Conservation (phyloP, 352 stramenopile genomes). For the Phytophthora vignae region DNA sequence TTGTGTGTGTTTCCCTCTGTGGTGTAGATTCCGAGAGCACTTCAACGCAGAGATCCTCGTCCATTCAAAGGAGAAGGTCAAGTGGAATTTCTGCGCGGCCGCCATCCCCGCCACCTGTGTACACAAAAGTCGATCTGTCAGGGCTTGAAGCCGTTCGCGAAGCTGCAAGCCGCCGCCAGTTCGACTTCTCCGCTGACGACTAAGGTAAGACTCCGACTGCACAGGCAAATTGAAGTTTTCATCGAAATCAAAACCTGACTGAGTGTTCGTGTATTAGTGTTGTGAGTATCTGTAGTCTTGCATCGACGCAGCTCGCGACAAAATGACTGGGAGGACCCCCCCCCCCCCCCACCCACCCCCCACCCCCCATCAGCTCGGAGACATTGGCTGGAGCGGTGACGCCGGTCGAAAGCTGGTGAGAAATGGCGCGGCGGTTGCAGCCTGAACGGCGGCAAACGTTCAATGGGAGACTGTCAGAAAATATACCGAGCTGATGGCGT, state of each 20-base stretch:
- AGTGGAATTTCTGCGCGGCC: neutral
- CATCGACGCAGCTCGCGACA: neutral
- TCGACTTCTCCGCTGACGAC: conserved; percentile 51
- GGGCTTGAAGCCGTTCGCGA: conserved; percentile 53
- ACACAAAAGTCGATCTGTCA: conserved; percentile 42
- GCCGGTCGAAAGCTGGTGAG: conserved; percentile 43
- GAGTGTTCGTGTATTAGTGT: conserved; percentile 14
- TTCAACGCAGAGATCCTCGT: neutral
- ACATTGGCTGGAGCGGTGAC: conserved; percentile 42
- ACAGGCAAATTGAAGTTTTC: neutral
- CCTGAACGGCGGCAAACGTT: conserved; percentile 14
- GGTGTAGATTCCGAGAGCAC: conserved; percentile 16
- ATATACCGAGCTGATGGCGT: too few relatives aligned
- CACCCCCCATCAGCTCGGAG: conserved; percentile 21
- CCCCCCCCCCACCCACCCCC: too few relatives aligned
- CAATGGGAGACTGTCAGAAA: neutral
- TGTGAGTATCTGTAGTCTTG: neutral
- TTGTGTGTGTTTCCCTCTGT: neutral
- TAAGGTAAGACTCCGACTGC: conserved; percentile 13
- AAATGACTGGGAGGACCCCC: neutral
- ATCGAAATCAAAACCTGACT: neutral
- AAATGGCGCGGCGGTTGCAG: conserved; percentile 38
- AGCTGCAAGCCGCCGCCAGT: conserved; percentile 46
- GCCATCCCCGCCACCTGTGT: conserved; percentile 17
- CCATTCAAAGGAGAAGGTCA: conserved; percentile 6